A percentile compares a stretch with the other conserved stretches of the same genome.
Evolutionary conservation across 495 filamentous ascomycete species (phyloP).

Genomic region (Penicillium paxilli): DNA sequence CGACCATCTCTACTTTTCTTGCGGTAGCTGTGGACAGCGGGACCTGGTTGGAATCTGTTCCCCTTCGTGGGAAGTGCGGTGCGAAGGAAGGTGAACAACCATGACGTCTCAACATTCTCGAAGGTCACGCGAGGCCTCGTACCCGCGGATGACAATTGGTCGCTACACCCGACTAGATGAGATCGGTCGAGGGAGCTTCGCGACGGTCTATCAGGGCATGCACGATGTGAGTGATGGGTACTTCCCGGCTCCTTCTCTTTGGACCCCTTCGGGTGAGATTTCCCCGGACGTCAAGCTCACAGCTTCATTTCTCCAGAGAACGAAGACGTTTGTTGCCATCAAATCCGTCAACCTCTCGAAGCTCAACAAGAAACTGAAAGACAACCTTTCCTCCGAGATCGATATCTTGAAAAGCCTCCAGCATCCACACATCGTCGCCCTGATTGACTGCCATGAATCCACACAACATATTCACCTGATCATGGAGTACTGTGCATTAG

Average conservation of each 20-base stretch:
- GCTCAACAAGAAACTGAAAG: conserved; percentile 91
- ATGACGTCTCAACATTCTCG: conserved; percentile 45
- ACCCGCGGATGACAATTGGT: conserved; percentile 68
- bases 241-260: not conserved
- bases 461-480: conserved; percentile 88
- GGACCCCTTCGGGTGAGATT: not conserved
- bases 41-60: conserved; percentile 22
- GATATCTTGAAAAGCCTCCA: conserved; percentile 87
- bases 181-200: conserved; percentile 95
- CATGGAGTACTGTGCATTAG: conserved; percentile 97
- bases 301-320: conserved; percentile 39
- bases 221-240: conserved; percentile 67
- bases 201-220: conserved; percentile 83
- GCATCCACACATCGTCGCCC: conserved; percentile 94
- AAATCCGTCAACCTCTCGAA: conserved; percentile 91
- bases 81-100: conserved; percentile 17
- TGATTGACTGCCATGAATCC: conserved; percentile 90
- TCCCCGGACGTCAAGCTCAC: conserved; percentile 45
- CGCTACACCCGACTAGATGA: conserved; percentile 75
- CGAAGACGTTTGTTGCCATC: conserved; percentile 79
- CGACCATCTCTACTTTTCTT: conserved; percentile 25
- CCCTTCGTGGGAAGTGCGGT: conserved; percentile 8
- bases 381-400: conserved; percentile 94
- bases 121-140: conserved; percentile 43
- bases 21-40: conserved; percentile 45